Base-by-base conservation (phyloP, 2,329 filamentous ascomycete species). In the Aspergillus cejpii region DNA sequence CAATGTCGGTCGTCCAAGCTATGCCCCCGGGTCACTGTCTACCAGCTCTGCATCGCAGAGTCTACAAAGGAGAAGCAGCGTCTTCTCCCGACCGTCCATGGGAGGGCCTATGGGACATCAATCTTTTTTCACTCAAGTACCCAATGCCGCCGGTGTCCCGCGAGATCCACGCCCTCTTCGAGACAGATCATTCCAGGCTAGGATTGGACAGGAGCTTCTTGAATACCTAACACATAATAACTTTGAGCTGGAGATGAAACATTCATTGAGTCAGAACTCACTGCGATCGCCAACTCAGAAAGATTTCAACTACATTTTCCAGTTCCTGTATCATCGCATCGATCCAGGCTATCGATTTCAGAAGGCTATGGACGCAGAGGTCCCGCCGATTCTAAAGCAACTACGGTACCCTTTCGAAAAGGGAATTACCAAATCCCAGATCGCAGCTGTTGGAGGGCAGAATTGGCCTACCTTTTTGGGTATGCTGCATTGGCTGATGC, bases 401-500 rank as follows among this genome's bases (percentile, higher is more conserved):
- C 72, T 98, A 60, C 81, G 91, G 43, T 98, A 98, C 62, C 92
- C 92, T 0, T 98, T 89, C 62, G 89, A 95, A 60, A 87, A 89
- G 67, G 90, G 84, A 60, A 97, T 98, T 58, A 95, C 89, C 43
- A 98, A 97, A 68, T 95, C 88, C 41, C 89, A 95, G 62, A 88
- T 98, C 46, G 82, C 88, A 0, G 92, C 94, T 1, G 92, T 97
- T 0, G 92, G 92, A 53, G 91, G 90, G 2, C 89, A 95, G 67
- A 97, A 97, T 63, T 98, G 92, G 92, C 85, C 85, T 50, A 92
- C 88, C 0, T 97, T 98, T 60, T 74, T 98, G 10, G 92, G 90
- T 0, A 74, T 98, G 64, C 75, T 98, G 40, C 90, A 98, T 70
- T 98, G 92, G 92, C 91, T 98, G 82, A 95, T 98, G 91, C 90